A percentile compares a stretch with the other conserved stretches of the same genome.
Evolutionary conservation across 163 green algal species (phyloP).

Genomic region (Scenedesmus sp.): DNA sequence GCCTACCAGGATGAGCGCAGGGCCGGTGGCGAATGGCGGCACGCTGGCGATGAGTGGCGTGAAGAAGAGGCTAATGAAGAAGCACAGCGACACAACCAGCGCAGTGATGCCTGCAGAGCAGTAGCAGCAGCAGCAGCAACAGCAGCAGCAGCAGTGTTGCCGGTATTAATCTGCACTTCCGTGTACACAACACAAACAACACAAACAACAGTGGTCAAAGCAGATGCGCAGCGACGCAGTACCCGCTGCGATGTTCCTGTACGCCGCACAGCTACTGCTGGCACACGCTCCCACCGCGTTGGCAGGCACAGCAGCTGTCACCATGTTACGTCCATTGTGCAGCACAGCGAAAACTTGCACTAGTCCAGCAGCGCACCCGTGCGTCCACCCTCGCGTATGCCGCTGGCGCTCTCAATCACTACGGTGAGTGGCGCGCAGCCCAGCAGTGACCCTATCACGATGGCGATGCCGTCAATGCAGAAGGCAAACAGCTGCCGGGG

Average conservation of each 20-base stretch:
- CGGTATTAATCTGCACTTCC: too few relatives aligned
- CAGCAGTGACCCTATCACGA: slow-evolving; percentile 80
- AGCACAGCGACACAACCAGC: slow-evolving; percentile 53
- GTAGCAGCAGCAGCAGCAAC: too few relatives aligned
- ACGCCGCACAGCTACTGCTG: too few relatives aligned
- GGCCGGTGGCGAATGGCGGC: slow-evolving; percentile 74
- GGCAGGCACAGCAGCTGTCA: too few relatives aligned
- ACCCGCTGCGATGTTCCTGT: too few relatives aligned
- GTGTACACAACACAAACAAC: too few relatives aligned
- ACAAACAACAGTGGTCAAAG: too few relatives aligned
- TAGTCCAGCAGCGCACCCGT: slow-evolving; percentile 48
- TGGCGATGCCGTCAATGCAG: slow-evolving; percentile 81
- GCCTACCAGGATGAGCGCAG: slow-evolving; percentile 75
- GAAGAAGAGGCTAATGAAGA: slow-evolving; percentile 70
- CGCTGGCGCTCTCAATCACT: slow-evolving; percentile 34
- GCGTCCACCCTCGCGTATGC: slow-evolving; percentile 78
- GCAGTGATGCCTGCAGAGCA: slow-evolving; percentile 71
- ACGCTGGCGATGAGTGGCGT: slow-evolving; percentile 74
- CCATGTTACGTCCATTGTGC: neutral
- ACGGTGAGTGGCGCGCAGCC: slow-evolving; percentile 76
- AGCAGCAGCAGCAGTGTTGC: too few relatives aligned
- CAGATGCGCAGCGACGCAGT: too few relatives aligned
- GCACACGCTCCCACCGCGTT: too few relatives aligned
- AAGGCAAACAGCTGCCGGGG: slow-evolving; percentile 60
- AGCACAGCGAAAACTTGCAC: too few relatives aligned